These are phyloP conservation scores for Cynanchum wilfordii DNA, from an alignment of 257 asterid genomes.

Conservation along the genomic window DNA sequence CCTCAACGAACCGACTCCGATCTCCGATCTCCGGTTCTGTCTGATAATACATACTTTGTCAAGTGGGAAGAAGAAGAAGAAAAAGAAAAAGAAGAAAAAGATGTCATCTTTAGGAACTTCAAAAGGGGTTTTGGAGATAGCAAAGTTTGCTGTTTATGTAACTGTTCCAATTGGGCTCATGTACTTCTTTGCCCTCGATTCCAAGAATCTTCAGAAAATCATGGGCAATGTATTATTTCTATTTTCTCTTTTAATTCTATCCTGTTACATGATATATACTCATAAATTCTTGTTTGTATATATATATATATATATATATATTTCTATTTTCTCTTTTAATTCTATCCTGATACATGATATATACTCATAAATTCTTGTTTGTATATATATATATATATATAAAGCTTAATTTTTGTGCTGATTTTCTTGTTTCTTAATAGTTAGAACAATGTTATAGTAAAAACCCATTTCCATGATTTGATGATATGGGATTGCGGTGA, in stretches of 20 bases:
- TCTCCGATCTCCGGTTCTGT: background rate
- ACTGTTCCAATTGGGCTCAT: slow-evolving; percentile 79
- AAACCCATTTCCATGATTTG: slow-evolving; percentile 1
- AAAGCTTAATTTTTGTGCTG: background rate
- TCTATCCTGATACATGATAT: background rate
- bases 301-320: no score
- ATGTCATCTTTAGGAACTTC: slow-evolving; percentile 89
- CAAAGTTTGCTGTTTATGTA: slow-evolving; percentile 74
- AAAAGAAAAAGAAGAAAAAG: background rate
- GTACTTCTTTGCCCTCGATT: slow-evolving; percentile 81
- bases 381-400: background rate
- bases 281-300: background rate
- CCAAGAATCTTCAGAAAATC: slow-evolving; percentile 64
- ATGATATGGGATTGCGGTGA: background rate
- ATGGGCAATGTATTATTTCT: slow-evolving; percentile 60
- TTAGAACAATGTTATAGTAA: background rate
- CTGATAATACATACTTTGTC: background rate
- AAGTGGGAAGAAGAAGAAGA: background rate
- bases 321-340: no score
- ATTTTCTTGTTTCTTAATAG: background rate
- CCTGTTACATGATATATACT: background rate
- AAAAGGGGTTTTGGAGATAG: slow-evolving; percentile 86
- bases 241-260: background rate
- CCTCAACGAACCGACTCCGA: background rate
- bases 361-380: background rate